Conservation (phyloP, 768 basidiomycete species). For the Lentinula sp. region DNA sequence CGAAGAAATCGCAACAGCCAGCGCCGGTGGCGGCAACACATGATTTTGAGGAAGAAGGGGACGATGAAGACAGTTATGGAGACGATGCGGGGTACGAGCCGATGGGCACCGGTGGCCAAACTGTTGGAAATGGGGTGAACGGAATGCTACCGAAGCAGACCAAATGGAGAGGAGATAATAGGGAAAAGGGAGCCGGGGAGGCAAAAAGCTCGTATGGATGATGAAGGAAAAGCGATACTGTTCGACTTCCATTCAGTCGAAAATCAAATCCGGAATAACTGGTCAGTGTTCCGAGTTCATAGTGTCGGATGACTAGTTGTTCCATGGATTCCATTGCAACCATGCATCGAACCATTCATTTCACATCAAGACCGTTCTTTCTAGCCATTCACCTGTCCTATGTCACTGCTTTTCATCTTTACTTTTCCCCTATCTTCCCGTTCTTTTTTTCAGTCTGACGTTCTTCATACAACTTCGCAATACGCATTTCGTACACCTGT, state of each 20-base stretch:
- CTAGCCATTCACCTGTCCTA: not conserved
- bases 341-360: not conserved
- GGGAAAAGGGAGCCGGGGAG: slow-evolving; percentile 15
- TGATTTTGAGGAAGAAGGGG: slow-evolving; percentile 17
- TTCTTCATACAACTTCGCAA: not conserved
- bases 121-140: slow-evolving; percentile 10
- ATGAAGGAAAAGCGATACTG: not conserved
- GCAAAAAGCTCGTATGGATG: slow-evolving; percentile 7
- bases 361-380: not conserved
- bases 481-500: not conserved
- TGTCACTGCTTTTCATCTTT: not conserved
- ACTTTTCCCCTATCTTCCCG: not conserved
- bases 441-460: not conserved
- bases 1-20: not conserved
- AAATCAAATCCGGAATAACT: not conserved
- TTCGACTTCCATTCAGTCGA: not conserved
- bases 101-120: slow-evolving; percentile 10
- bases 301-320: not conserved
- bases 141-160: slow-evolving; percentile 13
- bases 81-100: slow-evolving; percentile 22
- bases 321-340: not conserved
- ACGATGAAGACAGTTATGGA: slow-evolving; percentile 17
- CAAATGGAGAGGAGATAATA: slow-evolving; percentile 16
- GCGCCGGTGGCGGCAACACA: not conserved
- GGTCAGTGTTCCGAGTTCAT: not conserved